Base-by-base conservation (phyloP, 2,329 filamentous ascomycete species). In the Ceratocystis papillata region DNA sequence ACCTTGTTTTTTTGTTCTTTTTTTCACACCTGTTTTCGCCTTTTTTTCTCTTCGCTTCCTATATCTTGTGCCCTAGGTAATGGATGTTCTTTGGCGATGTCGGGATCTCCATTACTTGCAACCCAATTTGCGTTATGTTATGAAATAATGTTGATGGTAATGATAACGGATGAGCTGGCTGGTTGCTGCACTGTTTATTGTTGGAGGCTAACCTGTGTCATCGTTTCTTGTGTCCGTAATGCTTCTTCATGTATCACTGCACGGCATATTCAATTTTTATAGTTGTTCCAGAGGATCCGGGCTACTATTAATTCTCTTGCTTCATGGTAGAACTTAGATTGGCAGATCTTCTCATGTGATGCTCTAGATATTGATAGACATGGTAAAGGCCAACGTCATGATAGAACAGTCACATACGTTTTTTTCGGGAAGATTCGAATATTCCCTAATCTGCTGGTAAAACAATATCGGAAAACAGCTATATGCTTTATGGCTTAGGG, bases 1-100 rank as follows among this genome's bases (percentile, higher is more conserved):
- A 65, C 68, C 66, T 65, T 69, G 64, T 65, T 67, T 44, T 70
- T 68, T 68, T 68, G 67, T 44, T 68, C 60, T 68, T 63, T 62
- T 69, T 67, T 67, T 63, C 65, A 57, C 41, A 60, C 59, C 64
- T 68, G 68, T 67, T 66, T 64, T 65, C 67, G 59, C 64, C 70
- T 67, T 69, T 65, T 62, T 65, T 69, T 65, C 69, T 66, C 65
- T 41, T 46, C 33, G 25, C 60, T 67, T 69, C 67, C 57, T 53
- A 65, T 55, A 64, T 67, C 59, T 67, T 65, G 62, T 63, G 46
- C 22, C 33, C 28, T 12, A 55, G 37, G 15, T 48, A 25, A 28
- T 22, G 53, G 45, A 25, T 15, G 33, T 62, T 64, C 62, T 61
- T 33, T 50, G 53, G 45, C 63, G 50, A 8, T 45, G 20, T 50